Percentiles rank a stretch among this genome's conserved stretches.
Conservation (phyloP, 306 rosid species). For the Mucuna pruriens region DNA sequence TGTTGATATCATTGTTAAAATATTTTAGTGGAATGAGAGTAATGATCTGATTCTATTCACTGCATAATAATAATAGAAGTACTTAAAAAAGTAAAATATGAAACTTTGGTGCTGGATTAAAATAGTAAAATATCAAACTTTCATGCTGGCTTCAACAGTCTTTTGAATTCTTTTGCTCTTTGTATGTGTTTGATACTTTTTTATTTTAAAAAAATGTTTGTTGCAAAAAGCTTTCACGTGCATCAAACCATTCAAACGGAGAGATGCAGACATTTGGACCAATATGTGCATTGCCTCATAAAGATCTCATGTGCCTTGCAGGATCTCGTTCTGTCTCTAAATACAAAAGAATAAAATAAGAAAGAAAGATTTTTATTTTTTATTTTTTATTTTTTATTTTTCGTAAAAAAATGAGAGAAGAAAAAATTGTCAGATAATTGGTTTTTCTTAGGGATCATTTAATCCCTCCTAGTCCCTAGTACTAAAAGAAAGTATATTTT, state of each 20-base stretch:
- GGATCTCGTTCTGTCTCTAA: background rate
- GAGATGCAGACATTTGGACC: background rate
- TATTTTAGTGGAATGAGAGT: background rate
- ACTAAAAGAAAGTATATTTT: too few relatives aligned
- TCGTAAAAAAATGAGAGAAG: background rate
- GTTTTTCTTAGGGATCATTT: background rate
- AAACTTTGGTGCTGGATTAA: background rate
- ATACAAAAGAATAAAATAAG: background rate
- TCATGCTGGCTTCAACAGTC: background rate
- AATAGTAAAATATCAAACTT: background rate
- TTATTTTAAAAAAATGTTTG: background rate
- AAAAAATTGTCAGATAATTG: too few relatives aligned
- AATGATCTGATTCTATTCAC: background rate
- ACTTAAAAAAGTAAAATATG: background rate
- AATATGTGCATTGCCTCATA: background rate
- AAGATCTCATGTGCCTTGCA: background rate
- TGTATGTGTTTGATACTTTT: background rate
- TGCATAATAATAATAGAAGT: background rate
- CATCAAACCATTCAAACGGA: background rate
- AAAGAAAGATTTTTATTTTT: background rate
- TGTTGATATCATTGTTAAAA: too few relatives aligned
- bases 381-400: background rate
- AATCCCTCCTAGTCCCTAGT: background rate
- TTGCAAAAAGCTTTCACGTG: constrained; percentile 1
- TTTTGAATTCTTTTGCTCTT: background rate